Conservation (phyloP, 169 alveolate genomes). For the Babesia sp. region DNA sequence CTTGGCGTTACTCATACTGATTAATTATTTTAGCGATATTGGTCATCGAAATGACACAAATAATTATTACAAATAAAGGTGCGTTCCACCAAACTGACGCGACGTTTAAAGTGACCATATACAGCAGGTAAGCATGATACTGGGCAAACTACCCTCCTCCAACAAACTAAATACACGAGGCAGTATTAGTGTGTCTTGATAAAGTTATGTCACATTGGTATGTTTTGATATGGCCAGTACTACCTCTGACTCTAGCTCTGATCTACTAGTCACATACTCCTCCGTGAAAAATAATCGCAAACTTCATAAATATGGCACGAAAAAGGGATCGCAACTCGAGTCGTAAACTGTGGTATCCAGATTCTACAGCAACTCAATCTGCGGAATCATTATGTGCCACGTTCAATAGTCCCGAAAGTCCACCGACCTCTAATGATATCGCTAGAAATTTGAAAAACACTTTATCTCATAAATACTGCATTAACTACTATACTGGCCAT, state of each 20-base stretch:
- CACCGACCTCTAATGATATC: not conserved
- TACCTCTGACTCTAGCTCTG: too few species aligned
- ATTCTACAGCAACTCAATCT: not conserved
- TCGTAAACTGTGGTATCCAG: conserved; percentile 11
- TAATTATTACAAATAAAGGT: not conserved
- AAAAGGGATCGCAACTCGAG: conserved; percentile 1
- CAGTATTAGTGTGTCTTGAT: too few species aligned
- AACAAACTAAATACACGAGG: too few species aligned
- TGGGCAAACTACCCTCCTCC: too few species aligned
- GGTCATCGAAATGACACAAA: not conserved
- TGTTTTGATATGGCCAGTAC: too few species aligned
- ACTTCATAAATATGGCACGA: not conserved
- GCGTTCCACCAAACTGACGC: not conserved
- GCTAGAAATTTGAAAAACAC: not conserved
- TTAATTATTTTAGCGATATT: not conserved
- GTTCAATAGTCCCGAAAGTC: not conserved
- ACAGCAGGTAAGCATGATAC: not conserved
- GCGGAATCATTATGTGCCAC: conserved; percentile 5
- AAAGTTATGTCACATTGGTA: too few species aligned
- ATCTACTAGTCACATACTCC: too few species aligned
- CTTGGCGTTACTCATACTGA: conserved; percentile 25
- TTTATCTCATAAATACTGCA: not conserved
- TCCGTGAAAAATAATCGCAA: too few species aligned
- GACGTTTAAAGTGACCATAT: not conserved
- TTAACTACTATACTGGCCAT: conserved; percentile 31